Evolutionary conservation across 2,329 filamentous ascomycete genomes (phyloP).

Genomic region (Chaetomiaceae sp.): DNA sequence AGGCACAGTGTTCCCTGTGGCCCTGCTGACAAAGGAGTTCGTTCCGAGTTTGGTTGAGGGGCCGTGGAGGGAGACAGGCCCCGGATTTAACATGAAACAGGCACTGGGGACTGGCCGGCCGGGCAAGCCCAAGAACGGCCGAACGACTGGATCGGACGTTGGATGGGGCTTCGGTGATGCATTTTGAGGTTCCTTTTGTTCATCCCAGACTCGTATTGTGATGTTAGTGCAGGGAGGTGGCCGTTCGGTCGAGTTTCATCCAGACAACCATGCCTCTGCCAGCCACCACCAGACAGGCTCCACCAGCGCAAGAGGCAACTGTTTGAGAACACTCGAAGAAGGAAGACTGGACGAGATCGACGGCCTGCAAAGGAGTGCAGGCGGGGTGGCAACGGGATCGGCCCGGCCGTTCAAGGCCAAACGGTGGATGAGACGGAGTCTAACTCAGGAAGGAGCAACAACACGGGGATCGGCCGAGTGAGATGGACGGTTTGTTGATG

Average conservation of each 20-base stretch:
- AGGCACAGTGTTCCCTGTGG: too few species aligned
- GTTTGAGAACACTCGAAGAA: neutral
- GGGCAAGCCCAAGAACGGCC: too few species aligned
- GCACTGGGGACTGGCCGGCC: neutral
- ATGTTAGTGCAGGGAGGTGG: neutral
- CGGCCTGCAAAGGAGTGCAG: neutral
- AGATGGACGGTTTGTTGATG: neutral
- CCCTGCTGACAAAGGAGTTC: too few species aligned
- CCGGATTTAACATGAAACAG: slow-evolving; percentile 11
- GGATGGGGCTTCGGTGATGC: neutral
- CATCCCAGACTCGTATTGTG: neutral
- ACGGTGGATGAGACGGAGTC: slow-evolving; percentile 8
- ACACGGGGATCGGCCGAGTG: neutral
- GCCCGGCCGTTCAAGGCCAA: neutral
- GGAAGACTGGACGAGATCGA: neutral
- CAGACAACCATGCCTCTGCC: slow-evolving; percentile 2
- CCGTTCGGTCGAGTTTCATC: slow-evolving; percentile 7
- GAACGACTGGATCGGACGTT: too few species aligned
- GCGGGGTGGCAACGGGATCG: slow-evolving; percentile 9
- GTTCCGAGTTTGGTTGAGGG: too few species aligned
- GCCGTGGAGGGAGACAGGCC: too few species aligned
- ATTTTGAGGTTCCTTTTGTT: neutral
- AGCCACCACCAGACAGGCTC: neutral
- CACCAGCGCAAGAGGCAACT: neutral
- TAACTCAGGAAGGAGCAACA: neutral